Percentiles rank a stretch among this genome's conserved stretches.
phyloP scores from a whole-genome alignment of 164 flowering plant genomes.

The Nymphaea colorata region DNA sequence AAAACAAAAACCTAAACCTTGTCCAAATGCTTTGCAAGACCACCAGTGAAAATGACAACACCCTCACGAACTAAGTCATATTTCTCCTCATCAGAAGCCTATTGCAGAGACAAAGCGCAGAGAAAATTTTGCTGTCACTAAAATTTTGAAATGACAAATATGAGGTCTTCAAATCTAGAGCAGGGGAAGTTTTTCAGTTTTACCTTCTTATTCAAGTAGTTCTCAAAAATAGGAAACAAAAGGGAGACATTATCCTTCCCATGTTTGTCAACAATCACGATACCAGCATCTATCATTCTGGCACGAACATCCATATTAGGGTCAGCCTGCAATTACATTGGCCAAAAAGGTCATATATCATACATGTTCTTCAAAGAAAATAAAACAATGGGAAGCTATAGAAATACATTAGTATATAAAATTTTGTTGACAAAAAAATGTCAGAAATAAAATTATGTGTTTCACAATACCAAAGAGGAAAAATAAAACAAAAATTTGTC shows the following conservation, averaged over 20 bases:
- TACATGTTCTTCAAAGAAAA: too few species aligned
- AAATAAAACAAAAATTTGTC: too few species aligned
- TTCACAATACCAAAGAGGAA: too few species aligned
- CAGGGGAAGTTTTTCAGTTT: not conserved
- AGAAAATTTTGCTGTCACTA: not conserved
- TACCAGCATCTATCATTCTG: slow-evolving; percentile 97
- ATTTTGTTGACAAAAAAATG: not conserved
- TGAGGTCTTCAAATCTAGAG: not conserved
- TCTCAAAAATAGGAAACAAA: slow-evolving; percentile 96
- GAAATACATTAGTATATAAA: too few species aligned
- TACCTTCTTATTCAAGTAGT: slow-evolving; percentile 92
- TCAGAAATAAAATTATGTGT: too few species aligned
- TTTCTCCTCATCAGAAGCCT: slow-evolving; percentile 89
- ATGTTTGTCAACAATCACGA: slow-evolving; percentile 83
- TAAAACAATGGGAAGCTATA: too few species aligned
- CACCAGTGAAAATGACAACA: slow-evolving; percentile 94
- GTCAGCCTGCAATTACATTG: slow-evolving; percentile 62
- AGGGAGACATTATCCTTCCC: slow-evolving; percentile 87
- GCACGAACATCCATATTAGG: slow-evolving; percentile 91
- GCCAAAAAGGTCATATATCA: not conserved
- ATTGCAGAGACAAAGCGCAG: slow-evolving; percentile 3
- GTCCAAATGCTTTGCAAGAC: slow-evolving; percentile 81
- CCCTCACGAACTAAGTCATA: slow-evolving; percentile 99
- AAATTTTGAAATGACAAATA: not conserved
- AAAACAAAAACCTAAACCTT: slow-evolving; percentile 33